Evolutionary conservation across 2,329 filamentous ascomycete species (phyloP).

Genomic region (Blumeria hordei): DNA sequence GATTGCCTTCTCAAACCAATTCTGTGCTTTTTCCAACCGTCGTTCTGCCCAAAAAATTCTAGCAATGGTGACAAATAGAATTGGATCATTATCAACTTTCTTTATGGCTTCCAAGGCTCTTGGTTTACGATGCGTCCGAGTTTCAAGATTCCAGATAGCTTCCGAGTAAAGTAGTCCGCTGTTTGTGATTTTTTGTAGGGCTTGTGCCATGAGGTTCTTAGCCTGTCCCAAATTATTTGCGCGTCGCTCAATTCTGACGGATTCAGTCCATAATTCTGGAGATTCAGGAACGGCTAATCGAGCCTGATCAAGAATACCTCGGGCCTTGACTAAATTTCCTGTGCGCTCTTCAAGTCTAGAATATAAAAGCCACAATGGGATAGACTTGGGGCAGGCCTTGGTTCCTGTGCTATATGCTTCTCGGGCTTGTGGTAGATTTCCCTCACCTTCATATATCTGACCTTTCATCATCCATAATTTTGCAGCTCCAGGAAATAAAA

Average conservation of each 20-base stretch:
- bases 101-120: slow-evolving; percentile 86
- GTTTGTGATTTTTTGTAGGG: slow-evolving; percentile 71
- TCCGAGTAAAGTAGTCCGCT: slow-evolving; percentile 81
- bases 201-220: slow-evolving; percentile 78
- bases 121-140: slow-evolving; percentile 77
- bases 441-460: slow-evolving; percentile 76
- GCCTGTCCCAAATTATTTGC: slow-evolving; percentile 66
- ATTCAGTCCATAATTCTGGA: slow-evolving; percentile 71
- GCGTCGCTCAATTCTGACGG: slow-evolving; percentile 76
- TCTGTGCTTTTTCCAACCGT: slow-evolving; percentile 76
- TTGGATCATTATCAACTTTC: slow-evolving; percentile 79
- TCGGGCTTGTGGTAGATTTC: slow-evolving; percentile 58
- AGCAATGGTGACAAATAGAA: slow-evolving; percentile 74
- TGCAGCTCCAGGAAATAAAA: slow-evolving; percentile 59
- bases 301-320: slow-evolving; percentile 79
- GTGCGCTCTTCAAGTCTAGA: slow-evolving; percentile 67
- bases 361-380: slow-evolving; percentile 75
- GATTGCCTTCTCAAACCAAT: slow-evolving; percentile 93
- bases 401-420: slow-evolving; percentile 79
- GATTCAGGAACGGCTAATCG: slow-evolving; percentile 70
- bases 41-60: slow-evolving; percentile 92
- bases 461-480: slow-evolving; percentile 99
- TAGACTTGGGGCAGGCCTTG: slow-evolving; percentile 60
- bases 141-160: slow-evolving; percentile 84
- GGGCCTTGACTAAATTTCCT: slow-evolving; percentile 70